A percentile compares a stretch with the other conserved stretches of the same genome.
Evolutionary conservation across 768 basidiomycete genomes (phyloP).

Genomic region (Leccinum truebloodii): DNA sequence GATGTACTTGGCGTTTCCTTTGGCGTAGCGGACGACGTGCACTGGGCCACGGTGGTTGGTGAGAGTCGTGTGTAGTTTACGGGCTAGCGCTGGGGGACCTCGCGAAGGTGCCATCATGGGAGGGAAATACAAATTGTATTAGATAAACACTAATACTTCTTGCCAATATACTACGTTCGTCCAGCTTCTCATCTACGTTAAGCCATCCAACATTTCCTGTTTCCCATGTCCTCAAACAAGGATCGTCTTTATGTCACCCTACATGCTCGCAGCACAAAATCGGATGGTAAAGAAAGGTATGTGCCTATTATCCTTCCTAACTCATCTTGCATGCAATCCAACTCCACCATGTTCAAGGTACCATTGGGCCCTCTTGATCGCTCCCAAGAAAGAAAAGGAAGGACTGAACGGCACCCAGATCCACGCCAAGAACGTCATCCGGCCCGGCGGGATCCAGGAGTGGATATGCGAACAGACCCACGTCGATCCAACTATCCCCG

Average conservation of each 20-base stretch:
- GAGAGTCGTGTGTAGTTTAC: constrained; percentile 65
- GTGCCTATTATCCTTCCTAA: neutral
- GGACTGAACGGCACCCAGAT: neutral
- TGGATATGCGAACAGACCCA: neutral
- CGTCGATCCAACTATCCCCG: neutral
- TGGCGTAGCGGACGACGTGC: constrained; percentile 89
- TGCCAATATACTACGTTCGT: too few relatives aligned
- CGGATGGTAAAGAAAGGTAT: neutral
- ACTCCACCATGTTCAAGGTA: neutral
- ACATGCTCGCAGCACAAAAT: neutral
- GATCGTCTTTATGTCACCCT: neutral
- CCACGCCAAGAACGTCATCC: neutral
- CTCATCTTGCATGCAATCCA: neutral
- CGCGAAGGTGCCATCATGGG: constrained; percentile 60
- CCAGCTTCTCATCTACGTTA: too few relatives aligned
- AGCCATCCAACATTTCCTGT: too few relatives aligned
- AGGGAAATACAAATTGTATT: too few relatives aligned
- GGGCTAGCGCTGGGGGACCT: constrained; percentile 53
- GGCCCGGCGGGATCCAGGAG: neutral
- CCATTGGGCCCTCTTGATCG: neutral
- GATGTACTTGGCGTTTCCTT: constrained; percentile 84
- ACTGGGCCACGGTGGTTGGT: constrained; percentile 78
- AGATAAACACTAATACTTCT: too few relatives aligned
- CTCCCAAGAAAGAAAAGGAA: neutral
- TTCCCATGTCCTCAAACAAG: neutral